Base-by-base conservation (phyloP, 2,329 filamentous ascomycete genomes). In the Ramularia collo-cygni region DNA sequence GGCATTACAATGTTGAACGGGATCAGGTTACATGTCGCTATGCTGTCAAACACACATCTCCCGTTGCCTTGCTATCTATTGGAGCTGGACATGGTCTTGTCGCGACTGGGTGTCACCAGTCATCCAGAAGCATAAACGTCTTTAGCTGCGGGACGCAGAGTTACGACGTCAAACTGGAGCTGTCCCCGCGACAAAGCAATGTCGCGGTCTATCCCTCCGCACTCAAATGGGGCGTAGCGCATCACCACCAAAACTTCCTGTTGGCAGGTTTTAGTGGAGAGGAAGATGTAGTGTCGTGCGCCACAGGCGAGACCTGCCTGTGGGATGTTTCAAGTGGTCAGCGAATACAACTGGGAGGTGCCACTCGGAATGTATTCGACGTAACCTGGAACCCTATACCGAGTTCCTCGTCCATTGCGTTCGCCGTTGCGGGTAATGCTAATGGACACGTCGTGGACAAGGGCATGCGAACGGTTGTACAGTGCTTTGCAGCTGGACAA, bases 341-440 rank as follows among this genome's bases (percentile, higher is more conserved):
- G 8, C 51, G 63, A 16, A 47, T 73, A 1, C 49, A 59, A n/a
- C 55, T 77, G 1, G 57, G 60, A 8, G 68, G 69, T 1, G 65
- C 67, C 12, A 68, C 69, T 1, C 69, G 70, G 26, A 75, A 74
- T 42, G 68, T 79, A 1, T 79, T 78, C 50, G 76, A 80, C 47
- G 61, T 74, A 2, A 65, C 71, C 1, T 81, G 76, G 69, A 75
- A 77, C 49, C 69, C 72, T 0, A 60, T 47, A 6, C 54, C 69
- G 4, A 57, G 55, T 32, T 35, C 51, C 7, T 44, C 45, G 10
- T 57, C 56, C 7, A 61, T 63, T 4, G 53, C 65, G 3, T 78
- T 81, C 51, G 74, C 70, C 8, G 71, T 73, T 2, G 77, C 71
- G 2, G 72, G 67, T 40, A 67, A 70, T 8, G 64, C 68, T 2